Percentiles rank a stretch among this genome's conserved stretches.
Conservation (phyloP, 169 alveolate species). For the Blepharisma undulans region DNA sequence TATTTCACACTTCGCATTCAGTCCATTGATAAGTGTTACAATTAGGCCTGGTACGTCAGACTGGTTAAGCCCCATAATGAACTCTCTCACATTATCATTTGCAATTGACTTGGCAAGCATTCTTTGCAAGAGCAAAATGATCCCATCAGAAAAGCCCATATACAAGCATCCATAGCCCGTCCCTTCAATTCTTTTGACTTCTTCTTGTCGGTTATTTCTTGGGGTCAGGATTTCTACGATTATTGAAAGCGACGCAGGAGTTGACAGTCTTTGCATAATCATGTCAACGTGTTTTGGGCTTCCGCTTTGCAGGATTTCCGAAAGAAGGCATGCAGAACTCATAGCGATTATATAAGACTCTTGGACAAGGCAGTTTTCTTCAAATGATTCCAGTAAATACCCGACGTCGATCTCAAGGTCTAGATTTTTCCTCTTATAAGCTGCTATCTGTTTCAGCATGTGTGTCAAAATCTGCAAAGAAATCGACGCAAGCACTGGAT, state of each 20-base stretch:
- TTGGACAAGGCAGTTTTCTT: background rate
- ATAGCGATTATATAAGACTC: conserved; percentile 13
- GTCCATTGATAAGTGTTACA: conserved; percentile 42
- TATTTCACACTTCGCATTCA: conserved; percentile 76
- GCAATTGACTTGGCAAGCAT: conserved; percentile 48
- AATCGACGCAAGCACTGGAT: conserved; percentile 60
- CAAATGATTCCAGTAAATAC: background rate
- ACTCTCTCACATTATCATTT: background rate
- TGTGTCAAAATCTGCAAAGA: conserved; percentile 68
- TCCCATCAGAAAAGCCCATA: conserved; percentile 78
- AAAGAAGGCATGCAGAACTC: conserved; percentile 51
- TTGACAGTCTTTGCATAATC: background rate
- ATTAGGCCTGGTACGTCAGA: conserved; percentile 47
- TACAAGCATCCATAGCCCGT: conserved; percentile 82
- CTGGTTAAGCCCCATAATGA: conserved; percentile 35
- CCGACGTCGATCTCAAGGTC: conserved; percentile 63
- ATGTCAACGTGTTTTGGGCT: background rate
- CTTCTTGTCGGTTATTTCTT: conserved; percentile 65
- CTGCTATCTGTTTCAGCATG: conserved; percentile 55
- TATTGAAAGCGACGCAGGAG: background rate
- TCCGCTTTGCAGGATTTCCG: conserved; percentile 69
- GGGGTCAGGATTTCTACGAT: conserved; percentile 57
- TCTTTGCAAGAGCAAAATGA: conserved; percentile 71
- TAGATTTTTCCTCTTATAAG: conserved; percentile 3
- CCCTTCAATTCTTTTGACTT: conserved; percentile 83